phyloP scores from a whole-genome alignment of 805 yeast species.

The Metschnikowia arizonensis region DNA sequence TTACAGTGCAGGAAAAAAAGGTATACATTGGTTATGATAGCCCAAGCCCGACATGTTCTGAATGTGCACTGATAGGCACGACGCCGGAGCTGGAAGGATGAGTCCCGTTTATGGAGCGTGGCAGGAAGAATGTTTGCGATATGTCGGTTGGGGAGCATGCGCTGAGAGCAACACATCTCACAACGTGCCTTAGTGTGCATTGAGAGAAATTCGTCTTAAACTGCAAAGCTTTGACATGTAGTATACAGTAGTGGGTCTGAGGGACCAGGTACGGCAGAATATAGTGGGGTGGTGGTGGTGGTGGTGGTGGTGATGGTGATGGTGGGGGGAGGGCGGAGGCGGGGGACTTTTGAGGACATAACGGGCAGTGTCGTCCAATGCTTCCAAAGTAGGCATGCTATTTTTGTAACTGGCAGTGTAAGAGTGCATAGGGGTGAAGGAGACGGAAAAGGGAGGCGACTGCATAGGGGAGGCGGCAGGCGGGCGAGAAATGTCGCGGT shows the following conservation, averaged over 20 bases:
- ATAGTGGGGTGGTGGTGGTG: too few relatives aligned
- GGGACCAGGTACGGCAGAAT: too few relatives aligned
- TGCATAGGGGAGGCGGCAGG: not conserved
- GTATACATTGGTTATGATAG: not conserved
- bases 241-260: too few relatives aligned
- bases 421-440: not conserved
- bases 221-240: too few relatives aligned
- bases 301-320: too few relatives aligned
- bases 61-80: not conserved
- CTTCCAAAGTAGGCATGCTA: not conserved
- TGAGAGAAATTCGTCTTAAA: not conserved
- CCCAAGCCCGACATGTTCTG: not conserved
- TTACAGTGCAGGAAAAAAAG: not conserved
- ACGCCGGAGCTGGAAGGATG: not conserved
- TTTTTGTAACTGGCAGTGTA: not conserved
- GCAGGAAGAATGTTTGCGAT: not conserved
- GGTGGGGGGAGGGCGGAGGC: not conserved
- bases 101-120: not conserved
- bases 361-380: not conserved
- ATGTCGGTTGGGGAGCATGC: not conserved
- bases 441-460: not conserved
- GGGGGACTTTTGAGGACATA: not conserved
- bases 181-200: not conserved
- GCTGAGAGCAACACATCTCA: not conserved
- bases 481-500: constrained; percentile 5